Evolutionary conservation across 768 basidiomycete species (phyloP).

Genomic region (Kwoniella newhampshirensis): DNA sequence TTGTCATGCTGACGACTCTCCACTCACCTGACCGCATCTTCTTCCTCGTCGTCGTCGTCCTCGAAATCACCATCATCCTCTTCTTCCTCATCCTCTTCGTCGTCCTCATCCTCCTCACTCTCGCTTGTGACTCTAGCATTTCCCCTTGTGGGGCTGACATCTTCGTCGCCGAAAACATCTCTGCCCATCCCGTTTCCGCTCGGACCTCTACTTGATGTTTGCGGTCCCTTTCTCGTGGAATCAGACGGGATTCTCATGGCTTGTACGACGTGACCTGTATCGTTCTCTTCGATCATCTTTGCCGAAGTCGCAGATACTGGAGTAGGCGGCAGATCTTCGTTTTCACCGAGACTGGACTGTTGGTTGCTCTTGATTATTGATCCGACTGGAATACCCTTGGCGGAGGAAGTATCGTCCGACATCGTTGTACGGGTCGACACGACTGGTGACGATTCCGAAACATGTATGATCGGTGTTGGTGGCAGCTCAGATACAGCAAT

Average conservation of each 20-base stretch:
- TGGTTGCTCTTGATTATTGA: too few species aligned
- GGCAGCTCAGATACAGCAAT: slow-evolving; percentile 22
- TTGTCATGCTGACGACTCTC: too few species aligned
- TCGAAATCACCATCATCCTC: slow-evolving; percentile 32
- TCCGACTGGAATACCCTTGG: too few species aligned
- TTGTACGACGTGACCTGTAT: slow-evolving; percentile 14
- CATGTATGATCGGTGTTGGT: slow-evolving; percentile 36
- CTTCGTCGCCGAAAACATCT: slow-evolving; percentile 4
- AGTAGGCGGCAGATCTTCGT: background rate
- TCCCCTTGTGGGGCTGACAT: background rate
- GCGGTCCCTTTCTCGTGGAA: background rate
- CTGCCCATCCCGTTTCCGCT: slow-evolving; percentile 3
- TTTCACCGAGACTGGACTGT: background rate
- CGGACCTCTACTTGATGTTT: slow-evolving; percentile 19
- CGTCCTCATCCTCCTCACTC: slow-evolving; percentile 38
- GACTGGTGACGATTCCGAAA: slow-evolving; percentile 26
- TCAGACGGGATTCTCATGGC: slow-evolving; percentile 20
- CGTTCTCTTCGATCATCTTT: slow-evolving; percentile 7
- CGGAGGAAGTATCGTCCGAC: background rate
- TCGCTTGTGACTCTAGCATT: background rate
- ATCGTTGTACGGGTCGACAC: background rate
- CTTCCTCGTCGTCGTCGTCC: slow-evolving; percentile 38
- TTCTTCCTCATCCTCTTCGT: slow-evolving; percentile 30
- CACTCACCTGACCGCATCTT: slow-evolving; percentile 28
- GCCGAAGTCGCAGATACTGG: background rate